Conservation (phyloP, 2,329 filamentous ascomycete genomes). For the Microdochium trichocladiopsis region DNA sequence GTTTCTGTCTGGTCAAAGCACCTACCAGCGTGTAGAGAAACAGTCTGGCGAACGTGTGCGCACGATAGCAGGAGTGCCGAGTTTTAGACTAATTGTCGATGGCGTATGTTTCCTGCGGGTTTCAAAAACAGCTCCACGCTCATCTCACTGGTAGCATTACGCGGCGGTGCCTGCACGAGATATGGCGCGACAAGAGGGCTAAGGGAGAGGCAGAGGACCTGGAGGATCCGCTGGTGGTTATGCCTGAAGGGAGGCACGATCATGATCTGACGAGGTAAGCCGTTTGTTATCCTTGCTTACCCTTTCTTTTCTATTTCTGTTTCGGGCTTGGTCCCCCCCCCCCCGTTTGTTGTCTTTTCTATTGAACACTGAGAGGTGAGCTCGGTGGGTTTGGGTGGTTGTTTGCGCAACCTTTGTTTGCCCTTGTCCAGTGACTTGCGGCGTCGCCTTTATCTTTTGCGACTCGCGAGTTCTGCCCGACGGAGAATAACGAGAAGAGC, state of each 20-base stretch:
- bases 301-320: conserved; percentile 4
- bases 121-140: conserved; percentile 57
- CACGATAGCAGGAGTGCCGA: no score
- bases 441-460: no score
- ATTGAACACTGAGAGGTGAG: no score
- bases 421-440: no score
- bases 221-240: conserved; percentile 60
- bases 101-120: not conserved
- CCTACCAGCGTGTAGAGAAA: no score
- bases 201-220: conserved; percentile 44
- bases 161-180: conserved; percentile 62
- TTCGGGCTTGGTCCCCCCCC: conserved; percentile 2
- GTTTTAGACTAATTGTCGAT: no score
- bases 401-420: no score
- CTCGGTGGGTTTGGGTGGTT: no score
- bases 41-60: no score
- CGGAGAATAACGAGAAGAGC: no score
- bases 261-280: conserved; percentile 62
- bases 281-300: conserved; percentile 1
- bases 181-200: conserved; percentile 58
- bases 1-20: not conserved
- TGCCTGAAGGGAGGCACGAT: conserved; percentile 65
- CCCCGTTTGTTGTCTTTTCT: no score
- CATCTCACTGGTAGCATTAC: conserved; percentile 76
- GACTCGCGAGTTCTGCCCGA: no score